A percentile compares a stretch with the other conserved stretches of the same genome.
Evolutionary conservation across 2,329 filamentous ascomycete genomes (phyloP).

Genomic region (Cadophora sp.): DNA sequence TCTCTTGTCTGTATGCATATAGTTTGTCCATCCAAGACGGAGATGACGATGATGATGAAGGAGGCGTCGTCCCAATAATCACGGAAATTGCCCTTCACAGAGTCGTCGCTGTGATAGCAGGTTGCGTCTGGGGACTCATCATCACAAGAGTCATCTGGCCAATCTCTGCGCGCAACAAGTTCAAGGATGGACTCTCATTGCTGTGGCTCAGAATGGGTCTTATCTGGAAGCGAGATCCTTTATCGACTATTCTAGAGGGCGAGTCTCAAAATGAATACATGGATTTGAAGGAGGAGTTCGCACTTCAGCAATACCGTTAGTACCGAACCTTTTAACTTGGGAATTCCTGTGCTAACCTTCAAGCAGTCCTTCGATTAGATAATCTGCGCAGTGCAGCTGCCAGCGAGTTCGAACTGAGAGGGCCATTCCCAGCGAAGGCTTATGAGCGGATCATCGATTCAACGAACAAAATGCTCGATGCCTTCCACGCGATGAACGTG

Average conservation of each 20-base stretch:
- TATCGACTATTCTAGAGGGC: conserved; percentile 73
- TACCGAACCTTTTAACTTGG: neutral
- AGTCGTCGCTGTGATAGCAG: conserved; percentile 83
- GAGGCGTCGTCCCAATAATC: conserved; percentile 82
- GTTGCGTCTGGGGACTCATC: conserved; percentile 91
- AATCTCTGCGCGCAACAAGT: conserved; percentile 85
- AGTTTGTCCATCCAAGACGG: conserved; percentile 82
- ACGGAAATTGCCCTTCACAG: conserved; percentile 87
- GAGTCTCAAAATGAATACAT: conserved; percentile 72
- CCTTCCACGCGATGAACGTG: conserved; percentile 95
- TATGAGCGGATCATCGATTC: conserved; percentile 79
- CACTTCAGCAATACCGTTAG: conserved; percentile 75
- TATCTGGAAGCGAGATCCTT: conserved; percentile 93
- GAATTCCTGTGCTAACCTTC: conserved; percentile 40
- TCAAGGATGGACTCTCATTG: conserved; percentile 88
- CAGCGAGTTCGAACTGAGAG: conserved; percentile 88
- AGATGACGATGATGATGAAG: conserved; percentile 87
- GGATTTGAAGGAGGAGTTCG: conserved; percentile 84
- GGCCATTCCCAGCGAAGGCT: conserved; percentile 80
- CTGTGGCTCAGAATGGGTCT: conserved; percentile 91
- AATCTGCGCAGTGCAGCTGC: conserved; percentile 73
- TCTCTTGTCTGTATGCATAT: conserved; percentile 93
- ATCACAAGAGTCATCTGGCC: conserved; percentile 92
- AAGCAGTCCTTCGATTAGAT: conserved; percentile 67
- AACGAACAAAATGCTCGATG: conserved; percentile 85